A percentile compares a stretch with the other conserved stretches of the same genome.
Conservation (phyloP, 768 basidiomycete species). For the Porpolomopsis calyptriformis region DNA sequence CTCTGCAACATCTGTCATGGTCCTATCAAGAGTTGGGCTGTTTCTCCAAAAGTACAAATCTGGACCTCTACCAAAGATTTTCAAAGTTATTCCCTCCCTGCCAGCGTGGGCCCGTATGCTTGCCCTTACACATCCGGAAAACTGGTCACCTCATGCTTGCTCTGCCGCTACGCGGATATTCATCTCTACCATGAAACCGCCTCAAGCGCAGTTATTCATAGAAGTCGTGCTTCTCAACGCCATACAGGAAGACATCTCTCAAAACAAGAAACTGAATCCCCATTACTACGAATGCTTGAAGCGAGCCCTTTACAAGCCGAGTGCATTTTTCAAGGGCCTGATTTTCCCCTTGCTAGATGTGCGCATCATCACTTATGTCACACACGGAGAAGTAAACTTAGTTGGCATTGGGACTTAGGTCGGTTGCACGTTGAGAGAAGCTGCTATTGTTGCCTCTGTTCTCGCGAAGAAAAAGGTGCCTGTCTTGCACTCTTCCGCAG, state of each 20-base stretch:
- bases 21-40: slow-evolving; percentile 77
- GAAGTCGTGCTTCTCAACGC: slow-evolving; percentile 86
- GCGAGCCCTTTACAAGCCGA: slow-evolving; percentile 89
- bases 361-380: slow-evolving; percentile 16
- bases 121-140: slow-evolving; percentile 82
- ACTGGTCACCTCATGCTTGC: slow-evolving; percentile 94
- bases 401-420: slow-evolving; percentile 19
- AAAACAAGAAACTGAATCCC: slow-evolving; percentile 80
- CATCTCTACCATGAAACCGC: slow-evolving; percentile 93
- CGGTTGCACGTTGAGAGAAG: slow-evolving; percentile 89
- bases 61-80: slow-evolving; percentile 88
- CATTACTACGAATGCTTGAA: slow-evolving; percentile 93
- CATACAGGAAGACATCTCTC: slow-evolving; percentile 77
- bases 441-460: slow-evolving; percentile 87
- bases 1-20: too few relatives aligned
- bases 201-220: slow-evolving; percentile 85
- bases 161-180: slow-evolving; percentile 91
- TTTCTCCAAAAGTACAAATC: slow-evolving; percentile 86
- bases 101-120: slow-evolving; percentile 94
- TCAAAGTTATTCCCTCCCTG: slow-evolving; percentile 95
- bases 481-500: slow-evolving; percentile 93
- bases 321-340: slow-evolving; percentile 97
- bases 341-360: slow-evolving; percentile 93
- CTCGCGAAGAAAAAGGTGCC: slow-evolving; percentile 86
- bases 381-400: background rate